phyloP scores from a whole-genome alignment of 1,139 yeast genomes.

The Saccharomyces hybrid region DNA sequence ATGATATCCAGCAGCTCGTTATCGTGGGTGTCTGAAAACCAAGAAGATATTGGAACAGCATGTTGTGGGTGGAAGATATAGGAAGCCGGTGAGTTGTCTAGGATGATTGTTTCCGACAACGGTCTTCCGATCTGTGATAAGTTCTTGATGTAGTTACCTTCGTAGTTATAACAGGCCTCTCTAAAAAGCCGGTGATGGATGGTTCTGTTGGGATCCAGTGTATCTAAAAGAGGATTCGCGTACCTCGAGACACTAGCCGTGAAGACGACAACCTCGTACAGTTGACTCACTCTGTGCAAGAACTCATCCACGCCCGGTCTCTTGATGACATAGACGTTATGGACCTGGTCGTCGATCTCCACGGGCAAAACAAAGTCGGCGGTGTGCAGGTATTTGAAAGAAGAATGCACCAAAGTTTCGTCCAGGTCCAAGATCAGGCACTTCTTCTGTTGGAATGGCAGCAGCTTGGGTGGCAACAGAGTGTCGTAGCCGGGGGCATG shows the following conservation, averaged over 20 bases:
- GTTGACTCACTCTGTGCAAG: slow-evolving; percentile 68
- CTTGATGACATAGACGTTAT: slow-evolving; percentile 91
- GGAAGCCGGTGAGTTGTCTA: slow-evolving; percentile 96
- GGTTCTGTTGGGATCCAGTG: slow-evolving; percentile 54
- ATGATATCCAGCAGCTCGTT: slow-evolving; percentile 86
- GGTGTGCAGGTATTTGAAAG: slow-evolving; percentile 81
- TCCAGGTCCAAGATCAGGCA: slow-evolving; percentile 88
- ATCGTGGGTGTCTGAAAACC: slow-evolving; percentile 98
- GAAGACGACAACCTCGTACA: slow-evolving; percentile 91
- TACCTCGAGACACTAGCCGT: slow-evolving; percentile 93
- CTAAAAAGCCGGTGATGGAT: slow-evolving; percentile 90
- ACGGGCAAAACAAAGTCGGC: slow-evolving; percentile 95
- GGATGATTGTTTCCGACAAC: slow-evolving; percentile 71
- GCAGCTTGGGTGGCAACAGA: slow-evolving; percentile 45
- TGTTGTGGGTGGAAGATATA: slow-evolving; percentile 96
- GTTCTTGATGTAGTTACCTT: slow-evolving; percentile 91
- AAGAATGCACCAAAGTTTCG: slow-evolving; percentile 93
- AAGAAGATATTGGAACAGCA: slow-evolving; percentile 94
- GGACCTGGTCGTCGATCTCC: slow-evolving; percentile 81
- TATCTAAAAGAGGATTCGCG: slow-evolving; percentile 91
- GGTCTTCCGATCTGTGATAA: slow-evolving; percentile 92
- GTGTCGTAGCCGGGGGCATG: slow-evolving; percentile 57
- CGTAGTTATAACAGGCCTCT: slow-evolving; percentile 71
- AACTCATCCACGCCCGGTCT: slow-evolving; percentile 98
- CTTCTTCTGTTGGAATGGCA: slow-evolving; percentile 48